Base-by-base conservation (phyloP, 2,329 filamentous ascomycete species). In the Beauveria pseudobassiana region DNA sequence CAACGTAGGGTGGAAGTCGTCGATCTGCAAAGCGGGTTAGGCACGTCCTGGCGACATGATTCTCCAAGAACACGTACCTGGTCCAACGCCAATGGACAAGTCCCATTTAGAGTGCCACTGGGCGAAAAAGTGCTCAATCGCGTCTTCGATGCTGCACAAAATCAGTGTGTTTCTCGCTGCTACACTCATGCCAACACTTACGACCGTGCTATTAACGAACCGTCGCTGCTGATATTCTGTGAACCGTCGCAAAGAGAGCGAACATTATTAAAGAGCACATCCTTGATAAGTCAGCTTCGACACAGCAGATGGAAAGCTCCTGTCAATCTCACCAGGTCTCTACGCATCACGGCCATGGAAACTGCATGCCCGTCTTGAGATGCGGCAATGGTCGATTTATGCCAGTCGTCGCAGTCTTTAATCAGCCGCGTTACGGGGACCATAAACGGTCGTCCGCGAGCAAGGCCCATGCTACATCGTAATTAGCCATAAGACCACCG, bases 321-420 rank as follows among this genome's bases (percentile, higher is more conserved):
- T 24, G 38, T 18, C 24, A 46, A 57, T 18, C 78, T 62, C 72
- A 86, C 86, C 61, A 91, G 70, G 67, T 90, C 86, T 68, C 88
- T 78, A 59, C 88, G 79, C 10, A 91, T 73, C 5, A 90, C 86
- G 0, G 87, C 85, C 76, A 90, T 88, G 0, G 87, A 90, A 18
- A 88, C 82, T 56, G 90, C 76, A n/a, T 87, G 85, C 0, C 87
- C 87, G 69, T 91, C 88, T 70, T 87, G 87, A 14, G 80, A 76
- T 68, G 90, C 87, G 1, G 86, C 83, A 59, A 87, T 78, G 40
- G 80, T 78, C 9, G 83, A 85, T 16, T 82, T 74, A 66, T 90
- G 87, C 88, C 88, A 91, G 8, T 79, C 77, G 65, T 91, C 87
- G 66, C 88, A 90, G 53, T 84, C 81, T 64, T 85, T 83, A 22